phyloP scores from a whole-genome alignment of 2,329 filamentous ascomycete genomes.

The Ascochyta lentis region DNA sequence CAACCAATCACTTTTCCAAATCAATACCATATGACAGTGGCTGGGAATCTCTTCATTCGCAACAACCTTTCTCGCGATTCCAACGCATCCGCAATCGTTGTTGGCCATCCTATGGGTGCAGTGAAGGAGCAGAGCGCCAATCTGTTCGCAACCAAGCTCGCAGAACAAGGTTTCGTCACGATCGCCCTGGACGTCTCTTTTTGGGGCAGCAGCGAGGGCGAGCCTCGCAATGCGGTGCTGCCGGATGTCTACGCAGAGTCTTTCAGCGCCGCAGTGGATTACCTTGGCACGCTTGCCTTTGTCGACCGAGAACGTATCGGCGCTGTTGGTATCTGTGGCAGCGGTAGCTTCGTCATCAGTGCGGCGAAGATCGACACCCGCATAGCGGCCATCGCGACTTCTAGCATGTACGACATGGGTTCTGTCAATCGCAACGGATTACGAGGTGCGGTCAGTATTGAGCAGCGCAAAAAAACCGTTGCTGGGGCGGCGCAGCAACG shows the following conservation, averaged over 20 bases:
- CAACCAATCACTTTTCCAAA: slow-evolving; percentile 18
- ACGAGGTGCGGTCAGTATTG: no score
- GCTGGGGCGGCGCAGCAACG: no score
- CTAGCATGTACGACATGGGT: no score
- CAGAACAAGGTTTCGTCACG: slow-evolving; percentile 36
- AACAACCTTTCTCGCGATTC: slow-evolving; percentile 10
- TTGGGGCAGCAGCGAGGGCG: slow-evolving; percentile 37
- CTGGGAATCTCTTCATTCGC: slow-evolving; percentile 19
- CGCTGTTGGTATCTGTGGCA: no score
- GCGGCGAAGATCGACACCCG: no score
- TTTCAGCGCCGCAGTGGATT: slow-evolving; percentile 44
- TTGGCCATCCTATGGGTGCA: slow-evolving; percentile 39
- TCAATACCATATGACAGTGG: slow-evolving; percentile 14
- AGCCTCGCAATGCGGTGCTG: slow-evolving; percentile 35
- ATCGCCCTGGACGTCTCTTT: slow-evolving; percentile 33
- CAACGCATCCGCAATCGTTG: slow-evolving; percentile 30
- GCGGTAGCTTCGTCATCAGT: no score
- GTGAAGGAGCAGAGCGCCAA: slow-evolving; percentile 44
- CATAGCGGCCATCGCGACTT: no score
- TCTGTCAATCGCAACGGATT: no score
- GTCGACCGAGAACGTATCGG: no score
- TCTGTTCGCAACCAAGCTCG: slow-evolving; percentile 39
- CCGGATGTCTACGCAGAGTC: slow-evolving; percentile 37
- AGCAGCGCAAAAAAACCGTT: no score
- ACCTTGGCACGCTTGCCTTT: slow-evolving; percentile 17